Conservation (phyloP, 2,329 filamentous ascomycete genomes). For the Hypoxylon sp. region DNA sequence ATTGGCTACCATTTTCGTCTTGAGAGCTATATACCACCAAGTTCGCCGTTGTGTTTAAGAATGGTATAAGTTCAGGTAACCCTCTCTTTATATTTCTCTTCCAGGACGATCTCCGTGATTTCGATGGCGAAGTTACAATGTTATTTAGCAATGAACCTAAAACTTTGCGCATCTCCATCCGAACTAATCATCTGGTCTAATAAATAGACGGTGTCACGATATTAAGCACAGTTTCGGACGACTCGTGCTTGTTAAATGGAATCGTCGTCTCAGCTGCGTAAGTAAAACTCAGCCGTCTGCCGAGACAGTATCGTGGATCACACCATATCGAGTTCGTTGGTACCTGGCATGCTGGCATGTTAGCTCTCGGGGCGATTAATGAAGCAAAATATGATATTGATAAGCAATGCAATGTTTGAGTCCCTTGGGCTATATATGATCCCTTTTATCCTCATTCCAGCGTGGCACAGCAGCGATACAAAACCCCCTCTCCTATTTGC, state of each 20-base stretch:
- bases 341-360: constrained; percentile 10
- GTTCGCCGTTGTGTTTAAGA: constrained; percentile 6
- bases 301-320: constrained; percentile 23
- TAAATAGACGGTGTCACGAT: no score
- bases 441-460: constrained; percentile 11
- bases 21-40: constrained; percentile 21
- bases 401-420: constrained; percentile 34
- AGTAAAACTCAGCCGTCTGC: neutral
- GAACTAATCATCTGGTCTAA: neutral
- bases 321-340: constrained; percentile 8
- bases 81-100: neutral
- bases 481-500: constrained; percentile 10
- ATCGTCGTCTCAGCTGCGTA: neutral
- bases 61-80: constrained; percentile 10
- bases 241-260: neutral
- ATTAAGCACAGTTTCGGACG: neutral
- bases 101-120: neutral
- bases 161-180: constrained; percentile 7
- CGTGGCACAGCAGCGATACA: constrained; percentile 2
- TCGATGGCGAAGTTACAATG: neutral
- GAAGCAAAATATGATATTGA: constrained; percentile 23
- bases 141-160: neutral
- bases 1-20: constrained; percentile 37
- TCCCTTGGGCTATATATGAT: constrained; percentile 15
- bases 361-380: neutral